Evolutionary conservation across 768 basidiomycete species (phyloP), one percentile per base, ranked within the genome.

Genomic region (Podaxis rugospora): DNA sequence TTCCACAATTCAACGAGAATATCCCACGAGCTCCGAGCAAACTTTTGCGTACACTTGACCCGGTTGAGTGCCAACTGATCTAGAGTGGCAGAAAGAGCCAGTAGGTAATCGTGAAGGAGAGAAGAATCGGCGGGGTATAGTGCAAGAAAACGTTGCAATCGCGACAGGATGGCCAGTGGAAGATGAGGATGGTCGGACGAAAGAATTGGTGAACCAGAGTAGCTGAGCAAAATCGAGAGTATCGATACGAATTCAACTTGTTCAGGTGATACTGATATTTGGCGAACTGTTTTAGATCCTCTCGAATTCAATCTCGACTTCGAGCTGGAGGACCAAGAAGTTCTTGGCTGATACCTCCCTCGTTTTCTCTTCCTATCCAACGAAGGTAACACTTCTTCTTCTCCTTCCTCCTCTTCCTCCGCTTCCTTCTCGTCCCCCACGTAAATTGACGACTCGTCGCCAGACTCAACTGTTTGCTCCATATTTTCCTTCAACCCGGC

Each of bases 41-140:
- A 88, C 16, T 71, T 71, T 6, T 81, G 78, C 39, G 92, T 82
- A 2, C 82, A 79, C 6, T 77, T 68, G 44, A 80, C 83, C 61
- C 76, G 80, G 69, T 98, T 98, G 58, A 96, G 74, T 2, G 92
- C 83, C n/a, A 95, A 72, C 57, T 91, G 87, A 2, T 80, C 81
- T 6, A 98, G 82, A 1, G 87, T 80, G 2, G 86, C 78, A 57
- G 88, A 87, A 44, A 96, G 71, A 3, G 86, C 82, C 5, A 76
- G 72, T 21, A 98, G 77, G 51, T 89, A 90, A 65, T 93, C 84
- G 14, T 86, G 82, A 65, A 95, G 86, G 13, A 94, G 80, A 2
- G 90, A 89, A 1, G 91, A 90, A 66, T 97, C 93, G 7, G 76
- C 65, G 1, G 87, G 81, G 68, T 90, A 92, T 39, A 76, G 69